Base-by-base conservation (phyloP, 192 early-diverging fungal species). In the Linderina pennispora region DNA sequence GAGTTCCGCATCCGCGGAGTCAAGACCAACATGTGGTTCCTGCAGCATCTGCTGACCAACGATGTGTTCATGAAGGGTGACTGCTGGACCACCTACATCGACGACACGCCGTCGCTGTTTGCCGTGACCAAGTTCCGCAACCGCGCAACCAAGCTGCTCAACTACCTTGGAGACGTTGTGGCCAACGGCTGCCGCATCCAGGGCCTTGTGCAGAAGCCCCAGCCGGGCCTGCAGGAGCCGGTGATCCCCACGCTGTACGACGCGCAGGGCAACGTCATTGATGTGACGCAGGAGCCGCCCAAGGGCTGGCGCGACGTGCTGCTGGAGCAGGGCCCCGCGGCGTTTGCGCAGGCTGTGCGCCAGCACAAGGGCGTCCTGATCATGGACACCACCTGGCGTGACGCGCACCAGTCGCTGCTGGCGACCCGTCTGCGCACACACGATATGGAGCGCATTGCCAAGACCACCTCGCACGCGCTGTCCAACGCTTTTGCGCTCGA, bases 71-170 rank as follows among this genome's bases (percentile, higher is more conserved):
- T 82, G 32, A 63, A 66, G 25, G 94, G 91, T 43, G 77, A 78
- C 51, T 80, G 89, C 58, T 97, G 94, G 94, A 98, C 94, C 14
- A 98, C 94, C 10, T 98, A 94, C 46, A 94, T 98, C 56, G 94
- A 98, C 62, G 94, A 96, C 65, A 90, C 92, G 1, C 94, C 94
- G 3, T 81, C 87, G 73, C 78, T 98, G 32, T 91, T 98, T 62
- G 68, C 81, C 36, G 63, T 81, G n/a, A 86, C 80, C 50, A 81
- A 80, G 48, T 76, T 77, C 58, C 79, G 81, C 37, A 91, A 90
- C 76, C 84, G 90, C 54, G 91, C 89, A 15, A 85, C 90, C 34
- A 88, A 89, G 67, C 57, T 98, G 23, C 67, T 98, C 51, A 74
- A 79, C 28, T 98, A 96, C 50, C 77, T 98, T 9, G 94, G 86